Percentiles rank a stretch among this genome's conserved stretches.
Conservation (phyloP, 805 yeast species). For the Nakazawaea siamensis region DNA sequence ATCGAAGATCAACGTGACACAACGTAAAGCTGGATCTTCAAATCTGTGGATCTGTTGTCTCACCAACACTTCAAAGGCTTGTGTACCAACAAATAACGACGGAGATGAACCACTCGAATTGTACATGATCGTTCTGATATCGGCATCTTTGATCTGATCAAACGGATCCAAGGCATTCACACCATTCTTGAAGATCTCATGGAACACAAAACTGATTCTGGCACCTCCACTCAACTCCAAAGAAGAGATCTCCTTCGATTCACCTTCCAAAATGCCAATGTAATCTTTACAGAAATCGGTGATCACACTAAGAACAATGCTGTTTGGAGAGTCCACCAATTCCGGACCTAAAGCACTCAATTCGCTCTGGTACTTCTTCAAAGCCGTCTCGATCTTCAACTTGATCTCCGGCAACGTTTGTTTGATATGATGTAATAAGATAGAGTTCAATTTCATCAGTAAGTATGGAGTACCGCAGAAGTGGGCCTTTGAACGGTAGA, state of each 20-base stretch:
- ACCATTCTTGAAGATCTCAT: constrained; percentile 92
- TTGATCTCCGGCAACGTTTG: constrained; percentile 89
- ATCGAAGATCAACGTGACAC: constrained; percentile 86
- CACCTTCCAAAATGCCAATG: constrained; percentile 86
- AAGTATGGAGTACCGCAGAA: constrained; percentile 98
- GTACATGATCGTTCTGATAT: constrained; percentile 93
- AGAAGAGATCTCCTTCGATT: constrained; percentile 79
- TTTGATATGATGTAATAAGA: constrained; percentile 83
- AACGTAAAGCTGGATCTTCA: constrained; percentile 86
- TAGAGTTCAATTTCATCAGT: constrained; percentile 84
- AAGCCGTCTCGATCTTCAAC: constrained; percentile 75
- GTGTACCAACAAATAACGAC: constrained; percentile 92
- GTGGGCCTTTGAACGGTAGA: constrained; percentile 87
- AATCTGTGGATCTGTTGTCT: constrained; percentile 90
- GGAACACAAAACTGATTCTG: constrained; percentile 93
- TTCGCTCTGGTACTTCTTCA: constrained; percentile 80
- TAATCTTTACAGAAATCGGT: constrained; percentile 91
- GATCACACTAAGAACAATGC: constrained; percentile 82
- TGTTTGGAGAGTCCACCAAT: constrained; percentile 80
- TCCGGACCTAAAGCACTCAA: constrained; percentile 78
- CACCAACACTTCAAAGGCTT: constrained; percentile 92
- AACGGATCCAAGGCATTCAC: constrained; percentile 88
- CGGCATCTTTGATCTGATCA: constrained; percentile 92
- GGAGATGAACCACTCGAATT: constrained; percentile 97
- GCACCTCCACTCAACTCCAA: constrained; percentile 97